Evolutionary conservation across 1,284 basidiomycete species (phyloP).

Genomic region (Marasmius oreades): DNA sequence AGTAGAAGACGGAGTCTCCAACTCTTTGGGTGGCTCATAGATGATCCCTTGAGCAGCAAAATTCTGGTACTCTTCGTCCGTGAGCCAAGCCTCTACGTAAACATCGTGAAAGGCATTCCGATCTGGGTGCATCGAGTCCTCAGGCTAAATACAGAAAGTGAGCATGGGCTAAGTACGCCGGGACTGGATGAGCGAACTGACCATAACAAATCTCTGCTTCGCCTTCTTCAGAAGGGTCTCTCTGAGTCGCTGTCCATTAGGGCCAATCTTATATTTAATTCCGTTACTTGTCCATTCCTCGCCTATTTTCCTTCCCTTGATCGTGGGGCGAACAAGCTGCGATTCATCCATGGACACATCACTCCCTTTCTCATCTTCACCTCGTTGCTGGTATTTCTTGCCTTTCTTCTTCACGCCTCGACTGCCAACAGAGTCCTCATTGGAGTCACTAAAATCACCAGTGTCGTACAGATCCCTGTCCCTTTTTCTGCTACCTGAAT

Average conservation of each 20-base stretch:
- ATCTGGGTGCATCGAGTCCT: constrained; percentile 75
- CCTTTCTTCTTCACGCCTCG: constrained; percentile 33
- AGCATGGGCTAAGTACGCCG: constrained; percentile 7
- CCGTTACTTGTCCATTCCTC: constrained; percentile 74
- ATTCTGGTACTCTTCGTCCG: constrained; percentile 65
- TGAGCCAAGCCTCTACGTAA: constrained; percentile 71
- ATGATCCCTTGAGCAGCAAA: constrained; percentile 59
- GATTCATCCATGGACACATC: constrained; percentile 42
- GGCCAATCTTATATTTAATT: constrained; percentile 64
- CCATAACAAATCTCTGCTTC: constrained; percentile 69
- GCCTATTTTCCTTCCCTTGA: constrained; percentile 53
- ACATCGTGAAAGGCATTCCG: constrained; percentile 61
- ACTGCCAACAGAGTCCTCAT: constrained; percentile 20
- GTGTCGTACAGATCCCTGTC: constrained; percentile 49
- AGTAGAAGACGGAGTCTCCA: constrained; percentile 33
- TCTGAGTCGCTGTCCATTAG: constrained; percentile 64
- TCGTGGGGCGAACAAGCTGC: constrained; percentile 38
- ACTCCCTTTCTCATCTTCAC: constrained; percentile 25
- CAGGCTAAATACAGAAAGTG: constrained; percentile 44
- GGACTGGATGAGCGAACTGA: constrained; percentile 29
- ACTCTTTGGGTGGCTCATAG: constrained; percentile 49
- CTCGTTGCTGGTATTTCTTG: constrained; percentile 26
- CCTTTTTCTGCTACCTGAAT: constrained; percentile 55
- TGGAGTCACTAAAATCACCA: constrained; percentile 39
- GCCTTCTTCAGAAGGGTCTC: constrained; percentile 67